Evolutionary conservation across 1,284 basidiomycete genomes (phyloP).

Genomic region (Malassezia yamatoensis): DNA sequence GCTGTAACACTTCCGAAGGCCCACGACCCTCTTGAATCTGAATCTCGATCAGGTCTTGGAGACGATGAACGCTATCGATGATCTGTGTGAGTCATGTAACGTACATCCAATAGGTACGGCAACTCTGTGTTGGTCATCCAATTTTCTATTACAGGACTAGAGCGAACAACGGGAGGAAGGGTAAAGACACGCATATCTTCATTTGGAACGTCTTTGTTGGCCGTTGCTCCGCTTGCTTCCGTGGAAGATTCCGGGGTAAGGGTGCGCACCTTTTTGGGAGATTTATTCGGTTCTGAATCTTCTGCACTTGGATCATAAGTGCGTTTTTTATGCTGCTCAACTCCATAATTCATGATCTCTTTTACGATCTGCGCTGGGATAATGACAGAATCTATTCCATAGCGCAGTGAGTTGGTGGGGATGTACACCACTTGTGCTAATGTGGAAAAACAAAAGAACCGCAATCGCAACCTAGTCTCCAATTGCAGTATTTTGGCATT

Average conservation of each 20-base stretch:
- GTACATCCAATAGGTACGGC: not conserved
- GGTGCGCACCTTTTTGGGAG: too few relatives aligned
- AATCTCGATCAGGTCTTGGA: slow-evolving; percentile 4
- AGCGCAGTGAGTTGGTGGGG: not conserved
- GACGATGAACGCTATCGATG: not conserved
- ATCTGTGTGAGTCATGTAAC: slow-evolving; percentile 1
- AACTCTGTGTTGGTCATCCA: not conserved
- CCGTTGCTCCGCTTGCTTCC: too few relatives aligned
- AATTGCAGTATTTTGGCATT: slow-evolving; percentile 1
- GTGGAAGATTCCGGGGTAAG: too few relatives aligned
- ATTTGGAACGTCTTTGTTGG: not conserved
- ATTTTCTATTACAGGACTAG: not conserved
- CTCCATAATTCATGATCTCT: slow-evolving; percentile 10
- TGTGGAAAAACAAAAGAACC: slow-evolving; percentile 10
- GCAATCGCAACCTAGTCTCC: slow-evolving; percentile 11
- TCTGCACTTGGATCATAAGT: too few relatives aligned
- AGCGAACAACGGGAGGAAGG: not conserved
- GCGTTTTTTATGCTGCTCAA: slow-evolving; percentile 1
- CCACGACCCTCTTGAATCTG: not conserved
- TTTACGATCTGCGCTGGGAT: slow-evolving; percentile 6
- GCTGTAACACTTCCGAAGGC: not conserved
- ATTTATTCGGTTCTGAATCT: too few relatives aligned
- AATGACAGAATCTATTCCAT: not conserved
- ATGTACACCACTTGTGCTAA: slow-evolving; percentile 6
- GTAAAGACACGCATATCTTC: not conserved